Percentiles rank a stretch among this genome's conserved stretches.
These are phyloP conservation scores for Earliella scabrosa DNA, from an alignment of 1,284 basidiomycete genomes.

Conservation along the genomic window DNA sequence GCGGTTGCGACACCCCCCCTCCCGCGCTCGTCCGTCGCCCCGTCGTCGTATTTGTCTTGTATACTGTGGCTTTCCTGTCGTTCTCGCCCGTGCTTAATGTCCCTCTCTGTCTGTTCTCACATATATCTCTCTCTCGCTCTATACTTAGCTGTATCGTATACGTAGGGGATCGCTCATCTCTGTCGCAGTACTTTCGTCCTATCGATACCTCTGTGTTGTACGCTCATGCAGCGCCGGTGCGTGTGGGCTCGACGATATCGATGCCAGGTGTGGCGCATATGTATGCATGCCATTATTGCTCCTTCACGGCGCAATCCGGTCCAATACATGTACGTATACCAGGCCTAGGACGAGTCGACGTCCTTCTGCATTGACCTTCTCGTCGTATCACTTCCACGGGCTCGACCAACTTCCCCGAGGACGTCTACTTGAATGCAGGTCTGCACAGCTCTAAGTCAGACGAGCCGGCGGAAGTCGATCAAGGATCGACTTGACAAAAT, in stretches of 20 bases:
- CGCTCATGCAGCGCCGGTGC: not conserved
- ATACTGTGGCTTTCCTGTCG: conserved; percentile 5
- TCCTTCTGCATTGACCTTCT: too few relatives aligned
- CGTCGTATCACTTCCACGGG: not conserved
- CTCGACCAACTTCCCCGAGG: too few relatives aligned
- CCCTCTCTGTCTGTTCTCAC: not conserved
- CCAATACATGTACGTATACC: too few relatives aligned
- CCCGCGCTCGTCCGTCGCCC: not conserved
- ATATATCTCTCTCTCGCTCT: not conserved
- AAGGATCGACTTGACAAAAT: too few relatives aligned
- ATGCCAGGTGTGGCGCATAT: not conserved
- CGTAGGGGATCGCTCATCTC: conserved; percentile 4
- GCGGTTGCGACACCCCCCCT: not conserved
- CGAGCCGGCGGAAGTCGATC: too few relatives aligned
- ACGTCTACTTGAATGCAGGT: too few relatives aligned
- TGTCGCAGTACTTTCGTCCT: conserved; percentile 6
- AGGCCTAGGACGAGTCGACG: too few relatives aligned
- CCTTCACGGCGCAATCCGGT: too few relatives aligned
- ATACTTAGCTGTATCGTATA: conserved; percentile 6
- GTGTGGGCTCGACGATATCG: not conserved
- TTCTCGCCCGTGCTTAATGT: conserved; percentile 7
- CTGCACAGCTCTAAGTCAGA: too few relatives aligned
- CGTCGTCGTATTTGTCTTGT: conserved; percentile 5
- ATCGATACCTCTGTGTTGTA: conserved; percentile 16
- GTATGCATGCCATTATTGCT: too few relatives aligned